These are phyloP conservation scores for Macrocybe gigantea DNA, from an alignment of 768 basidiomycete species.

Conservation along the genomic window DNA sequence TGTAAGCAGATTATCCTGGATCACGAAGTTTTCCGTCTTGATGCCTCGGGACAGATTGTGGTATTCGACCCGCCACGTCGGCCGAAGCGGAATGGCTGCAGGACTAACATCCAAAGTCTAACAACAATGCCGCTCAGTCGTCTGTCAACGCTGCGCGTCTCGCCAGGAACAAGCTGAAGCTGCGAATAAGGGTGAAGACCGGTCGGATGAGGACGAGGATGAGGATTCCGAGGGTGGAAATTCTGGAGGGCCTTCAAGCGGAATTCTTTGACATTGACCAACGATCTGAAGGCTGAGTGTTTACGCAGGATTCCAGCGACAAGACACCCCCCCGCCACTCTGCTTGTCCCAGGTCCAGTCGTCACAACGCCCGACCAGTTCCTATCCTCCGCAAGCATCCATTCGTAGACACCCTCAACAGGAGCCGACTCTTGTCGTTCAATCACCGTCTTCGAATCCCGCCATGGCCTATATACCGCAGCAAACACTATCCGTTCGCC, in stretches of 20 bases:
- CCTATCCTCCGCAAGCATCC: constrained; percentile 65
- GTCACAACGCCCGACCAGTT: constrained; percentile 50
- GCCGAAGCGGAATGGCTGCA: constrained; percentile 90
- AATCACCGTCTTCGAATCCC: constrained; percentile 49
- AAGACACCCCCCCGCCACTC: constrained; percentile 80
- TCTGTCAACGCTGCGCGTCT: constrained; percentile 71
- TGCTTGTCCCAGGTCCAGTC: constrained; percentile 77
- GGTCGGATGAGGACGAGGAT: constrained; percentile 81
- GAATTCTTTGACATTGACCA: constrained; percentile 63
- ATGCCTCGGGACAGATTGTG: constrained; percentile 62
- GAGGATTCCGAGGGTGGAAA: constrained; percentile 74
- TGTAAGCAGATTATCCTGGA: constrained; percentile 46
- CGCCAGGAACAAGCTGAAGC: constrained; percentile 68
- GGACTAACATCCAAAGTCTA: constrained; percentile 86
- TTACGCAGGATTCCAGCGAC: constrained; percentile 64
- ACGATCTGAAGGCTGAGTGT: constrained; percentile 55
- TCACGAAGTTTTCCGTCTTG: constrained; percentile 25
- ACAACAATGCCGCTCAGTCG: constrained; percentile 75
- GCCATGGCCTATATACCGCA: constrained; percentile 45
- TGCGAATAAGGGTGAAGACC: constrained; percentile 55
- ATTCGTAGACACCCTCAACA: constrained; percentile 70
- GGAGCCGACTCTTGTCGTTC: constrained; percentile 48
- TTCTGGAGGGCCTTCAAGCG: constrained; percentile 60
- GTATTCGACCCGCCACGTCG: constrained; percentile 86
- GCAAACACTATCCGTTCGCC: constrained; percentile 61